phyloP scores from a whole-genome alignment of 441 rosid species.

The Gossypium gossypioides region DNA sequence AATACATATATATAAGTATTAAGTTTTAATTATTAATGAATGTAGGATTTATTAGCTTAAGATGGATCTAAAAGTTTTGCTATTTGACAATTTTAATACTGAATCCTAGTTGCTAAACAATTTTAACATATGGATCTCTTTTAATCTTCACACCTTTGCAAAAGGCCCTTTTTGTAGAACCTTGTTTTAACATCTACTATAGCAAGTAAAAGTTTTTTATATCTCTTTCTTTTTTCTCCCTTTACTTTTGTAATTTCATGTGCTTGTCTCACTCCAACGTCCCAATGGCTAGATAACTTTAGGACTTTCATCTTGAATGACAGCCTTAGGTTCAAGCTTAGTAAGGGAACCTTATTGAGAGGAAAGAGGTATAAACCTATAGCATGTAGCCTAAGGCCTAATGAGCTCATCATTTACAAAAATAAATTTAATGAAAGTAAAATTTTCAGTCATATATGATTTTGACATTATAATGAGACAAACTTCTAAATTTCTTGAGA shows the following conservation, averaged over 20 bases:
- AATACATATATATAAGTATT: neutral
- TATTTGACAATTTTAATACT: neutral
- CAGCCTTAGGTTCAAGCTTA: neutral
- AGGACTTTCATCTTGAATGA: neutral
- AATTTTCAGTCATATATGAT: neutral
- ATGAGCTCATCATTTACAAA: neutral
- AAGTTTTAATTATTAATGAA: neutral
- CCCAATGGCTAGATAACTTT: neutral
- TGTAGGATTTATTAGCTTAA: neutral
- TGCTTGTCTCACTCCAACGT: neutral
- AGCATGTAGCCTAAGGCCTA: neutral
- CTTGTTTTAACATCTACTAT: neutral
- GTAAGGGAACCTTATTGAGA: neutral
- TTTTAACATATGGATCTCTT: neutral
- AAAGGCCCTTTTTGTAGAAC: neutral
- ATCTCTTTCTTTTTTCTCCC: neutral
- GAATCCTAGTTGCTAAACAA: neutral
- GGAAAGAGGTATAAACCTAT: neutral
- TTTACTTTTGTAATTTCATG: neutral
- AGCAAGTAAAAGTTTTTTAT: neutral
- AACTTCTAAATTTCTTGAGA: neutral
- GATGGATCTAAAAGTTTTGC: neutral
- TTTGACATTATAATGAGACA: neutral
- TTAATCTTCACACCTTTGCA: neutral
- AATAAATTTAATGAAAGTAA: neutral